These are phyloP conservation scores for Pleodorina starrii DNA, from an alignment of 139 green algal genomes.

Conservation along the genomic window DNA sequence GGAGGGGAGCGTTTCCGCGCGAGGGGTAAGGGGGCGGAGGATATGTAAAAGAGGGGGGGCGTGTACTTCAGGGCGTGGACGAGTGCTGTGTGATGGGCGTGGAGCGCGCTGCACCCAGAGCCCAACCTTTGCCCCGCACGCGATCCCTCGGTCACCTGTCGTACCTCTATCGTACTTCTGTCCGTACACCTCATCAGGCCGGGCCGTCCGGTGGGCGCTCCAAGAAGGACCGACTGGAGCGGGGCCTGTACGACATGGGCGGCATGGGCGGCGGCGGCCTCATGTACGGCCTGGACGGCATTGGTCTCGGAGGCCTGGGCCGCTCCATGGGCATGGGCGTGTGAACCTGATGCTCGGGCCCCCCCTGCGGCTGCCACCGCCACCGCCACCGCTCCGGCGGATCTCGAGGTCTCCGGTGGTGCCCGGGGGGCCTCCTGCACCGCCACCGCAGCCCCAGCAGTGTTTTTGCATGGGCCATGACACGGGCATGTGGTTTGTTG, in stretches of 20 bases:
- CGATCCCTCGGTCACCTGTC: too few relatives aligned
- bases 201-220: background rate
- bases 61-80: too few relatives aligned
- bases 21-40: too few relatives aligned
- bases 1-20: too few relatives aligned
- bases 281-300: constrained; percentile 14
- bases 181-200: too few relatives aligned
- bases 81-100: too few relatives aligned
- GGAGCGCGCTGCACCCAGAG: too few relatives aligned
- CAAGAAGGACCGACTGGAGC: constrained; percentile 36
- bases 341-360: background rate
- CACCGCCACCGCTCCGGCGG: background rate
- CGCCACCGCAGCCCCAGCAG: background rate
- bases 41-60: too few relatives aligned
- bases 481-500: too few relatives aligned
- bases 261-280: constrained; percentile 9
- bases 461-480: too few relatives aligned
- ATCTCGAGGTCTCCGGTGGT: background rate
- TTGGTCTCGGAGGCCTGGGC: constrained; percentile 19
- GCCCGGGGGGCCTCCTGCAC: background rate
- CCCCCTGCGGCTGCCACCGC: background rate
- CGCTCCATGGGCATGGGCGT: constrained; percentile 22
- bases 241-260: constrained; percentile 39
- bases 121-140: too few relatives aligned
- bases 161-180: too few relatives aligned